Evolutionary conservation across 768 basidiomycete species (phyloP).

Genomic region (Dioszegia aurantiaca): DNA sequence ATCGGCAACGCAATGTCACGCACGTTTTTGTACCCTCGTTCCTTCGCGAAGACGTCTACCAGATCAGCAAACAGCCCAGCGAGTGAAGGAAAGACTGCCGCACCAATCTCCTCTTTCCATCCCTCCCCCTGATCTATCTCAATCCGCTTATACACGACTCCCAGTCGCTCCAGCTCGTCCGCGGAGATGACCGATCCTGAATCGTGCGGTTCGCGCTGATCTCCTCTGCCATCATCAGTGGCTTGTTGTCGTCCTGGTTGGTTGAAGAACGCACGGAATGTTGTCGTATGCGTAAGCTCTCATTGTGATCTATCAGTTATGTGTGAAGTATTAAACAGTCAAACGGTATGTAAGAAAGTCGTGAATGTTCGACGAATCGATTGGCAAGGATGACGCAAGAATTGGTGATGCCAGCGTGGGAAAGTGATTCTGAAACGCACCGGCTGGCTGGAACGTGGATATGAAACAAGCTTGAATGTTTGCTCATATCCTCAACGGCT

Average conservation of each 20-base stretch:
- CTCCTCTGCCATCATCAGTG: constrained; percentile 62
- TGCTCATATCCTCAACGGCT: too few species aligned
- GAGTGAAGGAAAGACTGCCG: not conserved
- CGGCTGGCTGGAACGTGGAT: not conserved
- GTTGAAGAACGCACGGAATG: constrained; percentile 39
- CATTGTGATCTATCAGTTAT: constrained; percentile 26
- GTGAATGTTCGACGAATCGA: not conserved
- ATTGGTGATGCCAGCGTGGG: not conserved
- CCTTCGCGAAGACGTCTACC: constrained; percentile 63
- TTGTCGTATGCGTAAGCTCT: constrained; percentile 53
- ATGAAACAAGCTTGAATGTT: too few species aligned
- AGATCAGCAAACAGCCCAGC: not conserved
- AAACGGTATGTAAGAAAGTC: not conserved
- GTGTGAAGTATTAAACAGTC: not conserved
- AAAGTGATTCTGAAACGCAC: not conserved
- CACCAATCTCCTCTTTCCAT: constrained; percentile 48
- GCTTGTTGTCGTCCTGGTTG: not conserved
- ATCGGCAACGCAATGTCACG: constrained; percentile 9
- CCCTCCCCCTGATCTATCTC: constrained; percentile 62
- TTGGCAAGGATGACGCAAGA: constrained; percentile 3
- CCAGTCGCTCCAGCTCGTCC: constrained; percentile 59
- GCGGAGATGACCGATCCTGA: constrained; percentile 58
- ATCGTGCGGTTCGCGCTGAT: constrained; percentile 79
- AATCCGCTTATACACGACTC: constrained; percentile 67
- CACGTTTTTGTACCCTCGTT: constrained; percentile 73